Conservation (phyloP, 331 rosid genomes). For the Ulmus americana region DNA sequence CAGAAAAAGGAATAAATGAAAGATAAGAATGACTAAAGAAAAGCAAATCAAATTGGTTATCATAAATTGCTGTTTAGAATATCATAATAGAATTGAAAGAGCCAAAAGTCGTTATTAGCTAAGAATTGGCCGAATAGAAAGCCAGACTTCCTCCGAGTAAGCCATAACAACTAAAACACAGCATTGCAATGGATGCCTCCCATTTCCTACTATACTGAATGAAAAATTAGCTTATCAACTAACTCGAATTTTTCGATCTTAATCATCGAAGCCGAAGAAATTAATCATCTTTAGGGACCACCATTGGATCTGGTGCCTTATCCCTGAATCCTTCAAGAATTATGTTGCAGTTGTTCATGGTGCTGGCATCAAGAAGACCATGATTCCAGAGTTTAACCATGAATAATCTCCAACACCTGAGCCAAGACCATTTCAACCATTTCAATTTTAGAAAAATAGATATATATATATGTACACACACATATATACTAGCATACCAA, state of each 20-base stretch:
- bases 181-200: not conserved
- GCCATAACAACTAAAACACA: not conserved
- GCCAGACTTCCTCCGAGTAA: not conserved
- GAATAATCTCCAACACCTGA: slow-evolving; percentile 94
- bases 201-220: not conserved
- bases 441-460: slow-evolving; percentile 4
- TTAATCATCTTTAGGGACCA: slow-evolving; percentile 18
- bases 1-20: not conserved
- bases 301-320: slow-evolving; percentile 32
- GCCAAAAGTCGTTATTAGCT: not conserved
- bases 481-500: not conserved
- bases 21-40: not conserved
- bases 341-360: slow-evolving; percentile 62
- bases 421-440: slow-evolving; percentile 26
- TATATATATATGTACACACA: not conserved
- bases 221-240: not conserved
- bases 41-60: not conserved
- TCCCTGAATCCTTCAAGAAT: slow-evolving; percentile 43
- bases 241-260: not conserved
- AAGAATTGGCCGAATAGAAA: not conserved
- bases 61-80: not conserved
- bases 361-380: slow-evolving; percentile 75
- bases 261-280: not conserved
- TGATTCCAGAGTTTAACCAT: slow-evolving; percentile 96
- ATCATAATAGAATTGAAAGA: not conserved